phyloP scores from a whole-genome alignment of 1,284 basidiomycete genomes.

The Xerocomus minutiporus region DNA sequence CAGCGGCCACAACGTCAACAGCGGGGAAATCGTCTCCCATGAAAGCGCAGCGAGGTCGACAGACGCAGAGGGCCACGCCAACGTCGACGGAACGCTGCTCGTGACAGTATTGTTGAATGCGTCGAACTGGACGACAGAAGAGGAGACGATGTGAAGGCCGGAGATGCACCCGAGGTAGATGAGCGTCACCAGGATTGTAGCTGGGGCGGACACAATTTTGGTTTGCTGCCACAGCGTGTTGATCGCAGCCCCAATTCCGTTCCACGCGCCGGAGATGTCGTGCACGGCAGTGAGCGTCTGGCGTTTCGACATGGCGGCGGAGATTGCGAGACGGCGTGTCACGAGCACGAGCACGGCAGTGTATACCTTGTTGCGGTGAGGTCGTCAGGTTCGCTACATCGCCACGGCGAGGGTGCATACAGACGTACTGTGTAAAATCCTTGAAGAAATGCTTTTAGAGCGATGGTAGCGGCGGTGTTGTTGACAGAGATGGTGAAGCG shows the following conservation, averaged over 20 bases:
- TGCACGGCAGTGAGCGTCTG: slow-evolving; percentile 18
- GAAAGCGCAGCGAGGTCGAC: slow-evolving; percentile 1
- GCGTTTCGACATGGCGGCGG: not conserved
- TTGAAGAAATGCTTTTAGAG: slow-evolving; percentile 4
- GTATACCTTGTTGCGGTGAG: slow-evolving; percentile 10
- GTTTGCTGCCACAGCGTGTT: slow-evolving; percentile 17
- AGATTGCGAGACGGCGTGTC: slow-evolving; percentile 7
- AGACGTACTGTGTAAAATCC: slow-evolving; percentile 6
- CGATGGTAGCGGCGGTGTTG: not conserved
- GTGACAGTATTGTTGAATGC: slow-evolving; percentile 9
- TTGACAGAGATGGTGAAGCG: not conserved
- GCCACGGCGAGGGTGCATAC: no score
- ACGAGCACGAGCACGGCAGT: slow-evolving; percentile 11
- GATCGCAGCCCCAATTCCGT: slow-evolving; percentile 17
- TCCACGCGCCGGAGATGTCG: slow-evolving; percentile 19
- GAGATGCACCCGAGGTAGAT: slow-evolving; percentile 13
- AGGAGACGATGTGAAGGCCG: slow-evolving; percentile 18
- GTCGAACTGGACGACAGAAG: slow-evolving; percentile 21
- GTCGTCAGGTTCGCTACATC: not conserved
- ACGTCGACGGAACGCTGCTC: not conserved
- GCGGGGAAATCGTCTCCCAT: slow-evolving; percentile 3
- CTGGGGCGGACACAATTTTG: slow-evolving; percentile 4
- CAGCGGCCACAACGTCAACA: not conserved
- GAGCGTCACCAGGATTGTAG: not conserved
- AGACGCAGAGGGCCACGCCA: slow-evolving; percentile 5